A percentile compares a stretch with the other conserved stretches of the same genome.
Evolutionary conservation across 2,329 filamentous ascomycete genomes (phyloP).

Genomic region (Rhynchosporium secalis): DNA sequence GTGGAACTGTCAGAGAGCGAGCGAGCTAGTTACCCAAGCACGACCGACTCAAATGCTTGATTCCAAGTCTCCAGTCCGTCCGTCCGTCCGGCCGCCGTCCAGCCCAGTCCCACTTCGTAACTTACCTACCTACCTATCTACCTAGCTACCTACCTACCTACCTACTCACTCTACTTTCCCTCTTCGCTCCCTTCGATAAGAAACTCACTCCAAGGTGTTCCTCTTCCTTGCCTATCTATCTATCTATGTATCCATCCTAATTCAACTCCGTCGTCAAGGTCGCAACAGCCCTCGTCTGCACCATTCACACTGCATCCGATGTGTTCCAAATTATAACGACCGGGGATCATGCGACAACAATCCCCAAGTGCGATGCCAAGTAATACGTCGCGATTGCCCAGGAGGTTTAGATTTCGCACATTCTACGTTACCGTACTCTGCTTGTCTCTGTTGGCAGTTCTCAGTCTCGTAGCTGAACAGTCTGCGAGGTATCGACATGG

Average conservation of each 20-base stretch:
- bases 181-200: no score
- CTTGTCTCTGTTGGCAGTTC: slow-evolving; percentile 35
- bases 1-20: not conserved
- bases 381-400: slow-evolving; percentile 22
- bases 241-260: not conserved
- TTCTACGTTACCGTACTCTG: slow-evolving; percentile 39
- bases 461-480: slow-evolving; percentile 38
- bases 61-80: not conserved
- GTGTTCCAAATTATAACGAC: slow-evolving; percentile 27
- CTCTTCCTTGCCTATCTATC: not conserved
- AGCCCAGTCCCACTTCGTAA: slow-evolving; percentile 3
- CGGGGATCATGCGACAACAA: slow-evolving; percentile 31
- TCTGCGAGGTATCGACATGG: slow-evolving; percentile 36
- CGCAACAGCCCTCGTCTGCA: not conserved
- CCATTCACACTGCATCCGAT: not conserved
- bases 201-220: not conserved
- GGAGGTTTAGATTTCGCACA: slow-evolving; percentile 37
- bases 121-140: no score
- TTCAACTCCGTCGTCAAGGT: not conserved
- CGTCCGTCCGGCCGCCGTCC: not conserved
- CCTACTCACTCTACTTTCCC: not conserved
- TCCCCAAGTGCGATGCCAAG: slow-evolving; percentile 26
- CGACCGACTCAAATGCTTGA: slow-evolving; percentile 13
- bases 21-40: not conserved
- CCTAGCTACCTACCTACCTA: no score